These are phyloP conservation scores for Cryomyces minteri DNA, from an alignment of 495 filamentous ascomycete genomes.

Conservation along the genomic window DNA sequence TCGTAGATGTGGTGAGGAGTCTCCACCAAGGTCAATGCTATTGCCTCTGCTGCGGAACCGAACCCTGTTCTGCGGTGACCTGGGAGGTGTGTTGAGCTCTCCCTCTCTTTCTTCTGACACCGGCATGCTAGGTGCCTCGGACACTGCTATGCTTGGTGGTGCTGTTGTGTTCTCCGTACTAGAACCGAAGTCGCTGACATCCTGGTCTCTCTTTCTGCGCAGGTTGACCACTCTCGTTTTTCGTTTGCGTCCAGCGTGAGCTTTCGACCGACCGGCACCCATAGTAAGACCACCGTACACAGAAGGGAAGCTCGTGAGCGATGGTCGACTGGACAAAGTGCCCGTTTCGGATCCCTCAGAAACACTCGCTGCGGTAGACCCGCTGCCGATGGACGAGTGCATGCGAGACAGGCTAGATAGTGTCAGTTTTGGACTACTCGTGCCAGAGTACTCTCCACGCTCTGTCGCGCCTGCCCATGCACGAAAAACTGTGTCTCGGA, in stretches of 20 bases:
- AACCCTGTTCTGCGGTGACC: constrained; percentile 20
- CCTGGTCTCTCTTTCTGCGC: constrained; percentile 33
- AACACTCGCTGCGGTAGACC: constrained; percentile 24
- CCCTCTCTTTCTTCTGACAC: constrained; percentile 41
- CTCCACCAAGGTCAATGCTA: too few relatives aligned
- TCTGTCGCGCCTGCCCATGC: constrained; percentile 81
- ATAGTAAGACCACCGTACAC: constrained; percentile 38
- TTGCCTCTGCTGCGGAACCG: constrained; percentile 11
- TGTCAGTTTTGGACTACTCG: constrained; percentile 16
- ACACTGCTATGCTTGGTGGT: constrained; percentile 31
- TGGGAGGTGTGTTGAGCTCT: constrained; percentile 29
- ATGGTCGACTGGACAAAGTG: constrained; percentile 23
- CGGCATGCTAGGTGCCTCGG: constrained; percentile 20
- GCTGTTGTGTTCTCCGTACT: constrained; percentile 25
- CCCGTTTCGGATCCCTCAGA: constrained; percentile 25
- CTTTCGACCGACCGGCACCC: constrained; percentile 43
- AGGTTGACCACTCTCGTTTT: constrained; percentile 92
- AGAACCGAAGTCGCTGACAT: constrained; percentile 3
- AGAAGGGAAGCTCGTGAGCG: constrained; percentile 12
- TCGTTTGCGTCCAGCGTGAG: constrained; percentile 49
- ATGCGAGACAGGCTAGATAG: constrained; percentile 16
- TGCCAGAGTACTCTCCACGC: constrained; percentile 37
- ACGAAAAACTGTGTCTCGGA: constrained; percentile 70
- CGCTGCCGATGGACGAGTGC: constrained; percentile 15
- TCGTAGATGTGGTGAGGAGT: too few relatives aligned